Base-by-base conservation (phyloP, 208 protist genomes). In the Herpetomonas samuelpessoai region DNA sequence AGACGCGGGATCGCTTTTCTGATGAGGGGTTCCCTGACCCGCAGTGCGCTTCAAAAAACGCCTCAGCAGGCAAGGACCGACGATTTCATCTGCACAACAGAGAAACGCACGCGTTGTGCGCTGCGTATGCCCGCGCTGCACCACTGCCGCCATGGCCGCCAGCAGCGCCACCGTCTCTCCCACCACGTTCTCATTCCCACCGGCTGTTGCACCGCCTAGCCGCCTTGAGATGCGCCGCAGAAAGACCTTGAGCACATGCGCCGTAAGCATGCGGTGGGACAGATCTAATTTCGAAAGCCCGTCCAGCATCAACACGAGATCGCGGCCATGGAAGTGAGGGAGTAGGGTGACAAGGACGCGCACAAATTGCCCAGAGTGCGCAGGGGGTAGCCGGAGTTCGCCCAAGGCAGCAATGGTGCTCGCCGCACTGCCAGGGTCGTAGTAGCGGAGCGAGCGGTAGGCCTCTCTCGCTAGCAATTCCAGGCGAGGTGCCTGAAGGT, bases 191-290 rank as follows among this genome's bases (percentile, higher is more conserved):
- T 9, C n/a, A 26, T 24, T 19, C 46, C 22, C 18, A 9, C 9
- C 14, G 10, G 10, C 46, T 41, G 35, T 16, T 7, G 35, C n/a
- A 51, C 21, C 46, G 46, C 22, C 21, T 26, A 9, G 18, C 46
- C 46, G 7, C 46, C 22, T 19, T 24, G 22, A 6, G 3, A 55
- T 21, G 52, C 57, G 59, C 19, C 71, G 57, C 19, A 77, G 49
- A 53, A 45, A 72, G 28, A n/a, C 2, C 31, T 77, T 77, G 21
- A 77, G 30, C 2, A 77, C 21, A 47, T 77, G 65, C 2, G 71
- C 65, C 16, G 65, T 77, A 1, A 77, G 56, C 58, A 72, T 68
- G 2, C 26, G 19, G 28, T 72, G 63, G 14, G 41, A 54, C 18
- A 72, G 9, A 25, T 16, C 26, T 2, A 72, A 26, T 7, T 57